Base-by-base conservation (phyloP, 2,329 filamentous ascomycete species). In the Talaromyces sp. region DNA sequence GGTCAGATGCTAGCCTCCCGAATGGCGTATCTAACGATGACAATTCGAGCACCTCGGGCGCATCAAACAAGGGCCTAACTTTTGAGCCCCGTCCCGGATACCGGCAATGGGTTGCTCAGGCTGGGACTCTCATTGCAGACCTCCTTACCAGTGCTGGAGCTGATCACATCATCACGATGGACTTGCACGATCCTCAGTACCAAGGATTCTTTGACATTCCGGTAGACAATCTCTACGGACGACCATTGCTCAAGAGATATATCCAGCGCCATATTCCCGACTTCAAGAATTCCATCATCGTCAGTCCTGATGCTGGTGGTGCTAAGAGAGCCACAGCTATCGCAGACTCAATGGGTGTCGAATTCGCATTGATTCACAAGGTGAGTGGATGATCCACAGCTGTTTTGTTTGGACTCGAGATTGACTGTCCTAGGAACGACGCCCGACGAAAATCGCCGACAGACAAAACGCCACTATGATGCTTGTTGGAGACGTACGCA, bases 191-290 rank as follows among this genome's bases (percentile, higher is more conserved):
- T 74, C 90, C 91, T 48, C 92, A 99, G 76, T 97, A 97, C 72
- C 94, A 99, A 77, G 94, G 94, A 58, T 99, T 97, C 81, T 97
- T 99, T 72, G 93, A 99, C 72, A 96, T 97, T 61, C 94, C 94
- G 2, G 94, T 99, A 60, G 94, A 99, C 79, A 99, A 99, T 74
- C 83, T 99, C 19, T 97, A 97, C 77, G 93, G 78, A 14, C 72
- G 78, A 56, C 78, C 79, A 38, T 68, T 80, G 35, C 67, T 88
- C 60, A 84, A 85, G 71, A 85, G 83, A 68, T 87, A 87, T 73
- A 87, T 88, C 67, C 88, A 92, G 72, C 87, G 89, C 70, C 86
- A 91, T 69, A 94, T 96, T 62, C 88, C 90, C 54, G 88, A 92
- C 71, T 92, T 88, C 76, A 88, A 88, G 74, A 85, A 93, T 61